phyloP scores from a whole-genome alignment of 148 eudicot species.

The Cornus kousa region DNA sequence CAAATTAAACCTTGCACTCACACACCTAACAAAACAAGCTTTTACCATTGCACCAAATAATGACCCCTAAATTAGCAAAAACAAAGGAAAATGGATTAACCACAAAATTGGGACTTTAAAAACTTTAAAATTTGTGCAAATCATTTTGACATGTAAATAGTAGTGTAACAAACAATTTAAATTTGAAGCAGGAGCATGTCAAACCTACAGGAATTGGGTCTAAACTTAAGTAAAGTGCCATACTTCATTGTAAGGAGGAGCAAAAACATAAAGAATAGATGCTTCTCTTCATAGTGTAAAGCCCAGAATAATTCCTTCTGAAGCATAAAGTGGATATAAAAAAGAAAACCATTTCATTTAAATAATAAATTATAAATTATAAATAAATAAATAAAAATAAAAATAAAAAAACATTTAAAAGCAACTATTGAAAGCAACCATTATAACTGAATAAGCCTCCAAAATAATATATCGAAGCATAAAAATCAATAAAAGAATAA shows the following conservation, averaged over 20 bases:
- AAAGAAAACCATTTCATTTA: no score
- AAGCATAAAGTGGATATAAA: not conserved
- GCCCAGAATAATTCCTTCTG: not conserved
- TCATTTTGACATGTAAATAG: not conserved
- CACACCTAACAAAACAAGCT: no score
- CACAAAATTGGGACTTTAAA: not conserved
- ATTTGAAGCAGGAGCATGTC: not conserved
- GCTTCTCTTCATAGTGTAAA: not conserved
- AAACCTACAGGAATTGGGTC: not conserved
- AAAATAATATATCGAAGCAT: no score
- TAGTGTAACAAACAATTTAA: not conserved
- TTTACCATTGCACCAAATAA: no score
- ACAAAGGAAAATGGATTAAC: not conserved
- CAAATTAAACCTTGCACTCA: no score
- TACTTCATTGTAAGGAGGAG: not conserved
- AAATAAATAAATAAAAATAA: no score
- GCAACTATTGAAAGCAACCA: not conserved
- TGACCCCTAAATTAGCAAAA: no score
- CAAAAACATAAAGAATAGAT: not conserved
- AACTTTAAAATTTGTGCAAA: not conserved
- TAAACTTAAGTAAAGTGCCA: no score
- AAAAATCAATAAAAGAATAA: not conserved
- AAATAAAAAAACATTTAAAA: not conserved
- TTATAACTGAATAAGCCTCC: not conserved
- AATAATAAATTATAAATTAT: no score